Evolutionary conservation across 2,329 filamentous ascomycete species (phyloP), one percentile per base, ranked within the genome.

Genomic region (Falciphora oryzae): DNA sequence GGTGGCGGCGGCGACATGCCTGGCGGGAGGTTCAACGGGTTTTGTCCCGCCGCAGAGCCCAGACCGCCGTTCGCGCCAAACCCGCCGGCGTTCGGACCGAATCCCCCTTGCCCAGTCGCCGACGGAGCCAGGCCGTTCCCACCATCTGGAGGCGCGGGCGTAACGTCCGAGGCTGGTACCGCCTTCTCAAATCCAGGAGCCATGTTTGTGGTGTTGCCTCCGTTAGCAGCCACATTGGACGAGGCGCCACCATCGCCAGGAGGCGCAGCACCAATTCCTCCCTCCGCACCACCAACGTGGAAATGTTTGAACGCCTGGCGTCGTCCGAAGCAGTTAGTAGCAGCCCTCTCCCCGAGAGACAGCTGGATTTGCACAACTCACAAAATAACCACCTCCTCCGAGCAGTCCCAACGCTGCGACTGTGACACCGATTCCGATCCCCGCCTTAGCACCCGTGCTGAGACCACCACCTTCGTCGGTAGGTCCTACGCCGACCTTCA

Each of bases 371-470:
- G 38, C 6, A n/a, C 18, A 53, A 53, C 44, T 53, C 22, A 53
- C 67, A 29, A 50, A 63, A 38, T 66, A 68, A n/a, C 62, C 65
- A n/a, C 50, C 67, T 13, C 57, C 66, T 27, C 58, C 58, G 1
- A 58, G 65, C 7, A 69, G 32, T 16, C 56, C 65, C 16, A 63
- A 27, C 11, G 66, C 61, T 5, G 58, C 64, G 5, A 63, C 65
- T 6, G 63, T 63, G 22, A 65, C 65, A 28, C 58, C 58, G 14
- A 60, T 31, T 22, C 68, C 69, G 27, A 71, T 65, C 22, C 69
- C 69, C 38, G 61, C 58, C 18, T 60, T 60, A 5, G 66, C 71
- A 32, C 70, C 70, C 16, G 65, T 61, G 63, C 65, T 65, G 27
- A 70, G 65, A 25, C 69, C 67, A 11, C 57, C 57, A 25, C 27